Conservation (phyloP, 2,329 filamentous ascomycete genomes). For the Macroventuria anomochaeta region DNA sequence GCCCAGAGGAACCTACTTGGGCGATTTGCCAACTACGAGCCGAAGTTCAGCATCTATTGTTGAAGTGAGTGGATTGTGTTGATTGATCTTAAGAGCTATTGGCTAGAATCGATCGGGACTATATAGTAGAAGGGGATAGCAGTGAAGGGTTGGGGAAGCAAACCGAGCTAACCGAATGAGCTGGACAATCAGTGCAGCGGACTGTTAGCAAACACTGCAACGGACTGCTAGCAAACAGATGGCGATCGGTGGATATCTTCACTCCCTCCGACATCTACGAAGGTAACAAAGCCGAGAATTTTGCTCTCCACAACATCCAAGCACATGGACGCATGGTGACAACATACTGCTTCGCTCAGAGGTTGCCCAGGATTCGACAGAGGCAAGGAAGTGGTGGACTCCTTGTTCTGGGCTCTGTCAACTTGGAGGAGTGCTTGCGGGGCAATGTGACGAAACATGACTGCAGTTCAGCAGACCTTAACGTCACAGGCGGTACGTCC, state of each 20-base stretch:
- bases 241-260: no score
- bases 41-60: constrained; percentile 68
- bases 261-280: no score
- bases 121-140: no score
- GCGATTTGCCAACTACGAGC: constrained; percentile 59
- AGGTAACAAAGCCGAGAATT: constrained; percentile 65
- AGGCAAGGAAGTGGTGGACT: constrained; percentile 63
- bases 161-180: no score
- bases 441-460: constrained; percentile 74
- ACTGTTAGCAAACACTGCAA: no score
- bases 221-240: no score
- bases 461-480: constrained; percentile 56
- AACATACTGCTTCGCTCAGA: constrained; percentile 67
- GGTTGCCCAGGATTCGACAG: constrained; percentile 65
- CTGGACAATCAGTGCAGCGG: no score
- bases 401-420: constrained; percentile 72
- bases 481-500: constrained; percentile 66
- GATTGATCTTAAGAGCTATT: no score
- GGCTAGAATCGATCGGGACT: no score
- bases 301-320: constrained; percentile 72
- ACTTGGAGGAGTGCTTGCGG: constrained; percentile 59
- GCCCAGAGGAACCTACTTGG: constrained; percentile 62
- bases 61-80: no score
- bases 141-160: no score
- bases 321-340: constrained; percentile 69